phyloP scores from a whole-genome alignment of 73 alveolate genomes.

The Diophrys sp. region DNA sequence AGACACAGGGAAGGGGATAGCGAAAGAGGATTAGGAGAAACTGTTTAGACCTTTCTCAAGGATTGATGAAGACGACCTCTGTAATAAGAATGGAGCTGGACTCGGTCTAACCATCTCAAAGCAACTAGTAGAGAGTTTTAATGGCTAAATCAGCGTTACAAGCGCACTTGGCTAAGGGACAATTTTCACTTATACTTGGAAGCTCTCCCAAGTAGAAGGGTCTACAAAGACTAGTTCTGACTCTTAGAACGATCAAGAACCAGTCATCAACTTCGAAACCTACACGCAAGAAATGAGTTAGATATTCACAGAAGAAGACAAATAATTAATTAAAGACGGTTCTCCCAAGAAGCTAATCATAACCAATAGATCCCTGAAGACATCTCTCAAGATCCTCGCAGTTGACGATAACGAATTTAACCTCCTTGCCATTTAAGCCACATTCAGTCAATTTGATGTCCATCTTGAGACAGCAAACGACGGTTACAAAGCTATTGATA shows the following conservation, averaged over 20 bases:
- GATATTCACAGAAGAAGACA: neutral
- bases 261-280: too few relatives aligned
- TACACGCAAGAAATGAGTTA: neutral
- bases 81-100: neutral
- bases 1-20: neutral
- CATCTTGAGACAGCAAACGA: neutral
- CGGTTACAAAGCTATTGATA: neutral
- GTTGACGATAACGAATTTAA: neutral
- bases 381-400: neutral
- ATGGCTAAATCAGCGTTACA: neutral
- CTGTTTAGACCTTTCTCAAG: neutral
- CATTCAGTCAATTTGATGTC: neutral
- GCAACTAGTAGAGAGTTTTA: neutral
- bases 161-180: neutral
- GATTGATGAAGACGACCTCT: neutral
- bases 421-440: neutral
- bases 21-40: neutral
- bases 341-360: too few relatives aligned
- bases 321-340: neutral
- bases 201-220: neutral
- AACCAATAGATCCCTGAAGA: neutral
- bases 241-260: too few relatives aligned
- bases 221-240: too few relatives aligned
- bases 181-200: neutral
- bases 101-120: neutral